These are phyloP conservation scores for Entomortierella parvispora DNA, from an alignment of 192 early-diverging fungal species.

Conservation along the genomic window DNA sequence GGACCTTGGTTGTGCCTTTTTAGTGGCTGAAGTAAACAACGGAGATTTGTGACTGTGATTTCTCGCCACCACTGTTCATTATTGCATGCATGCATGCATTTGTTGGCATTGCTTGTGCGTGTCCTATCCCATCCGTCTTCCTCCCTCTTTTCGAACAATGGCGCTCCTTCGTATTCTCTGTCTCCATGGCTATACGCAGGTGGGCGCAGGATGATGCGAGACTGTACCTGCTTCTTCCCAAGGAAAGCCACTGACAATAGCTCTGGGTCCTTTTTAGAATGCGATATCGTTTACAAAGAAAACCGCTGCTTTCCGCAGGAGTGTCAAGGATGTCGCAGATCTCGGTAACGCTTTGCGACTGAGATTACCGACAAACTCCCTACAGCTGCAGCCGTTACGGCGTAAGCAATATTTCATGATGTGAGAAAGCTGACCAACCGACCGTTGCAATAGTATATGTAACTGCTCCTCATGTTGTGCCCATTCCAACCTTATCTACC, in stretches of 20 bases:
- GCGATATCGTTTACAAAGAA: conserved; percentile 61
- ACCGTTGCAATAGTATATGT: conserved; percentile 60
- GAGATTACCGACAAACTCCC: too few species aligned
- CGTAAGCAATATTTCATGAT: too few species aligned
- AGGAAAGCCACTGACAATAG: neutral
- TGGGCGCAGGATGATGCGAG: neutral
- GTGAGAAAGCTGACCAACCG: too few species aligned
- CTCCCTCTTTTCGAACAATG: conserved; percentile 9
- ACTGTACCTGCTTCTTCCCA: neutral
- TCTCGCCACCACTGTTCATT: neutral
- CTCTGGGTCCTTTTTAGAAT: conserved; percentile 50
- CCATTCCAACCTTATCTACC: conserved; percentile 54
- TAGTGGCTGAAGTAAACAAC: neutral
- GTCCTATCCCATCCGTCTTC: too few species aligned
- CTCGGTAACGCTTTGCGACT: conserved; percentile 53
- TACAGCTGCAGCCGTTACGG: too few species aligned
- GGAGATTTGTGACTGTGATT: neutral
- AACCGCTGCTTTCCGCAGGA: conserved; percentile 61
- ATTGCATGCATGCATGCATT: neutral
- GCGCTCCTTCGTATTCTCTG: conserved; percentile 60
- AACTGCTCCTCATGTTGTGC: conserved; percentile 60
- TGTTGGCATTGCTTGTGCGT: too few species aligned
- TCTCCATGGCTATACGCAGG: conserved; percentile 63
- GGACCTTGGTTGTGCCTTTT: neutral
- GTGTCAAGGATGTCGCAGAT: conserved; percentile 61